phyloP scores from a whole-genome alignment of 495 filamentous ascomycete genomes.

The Neurospora terricola region DNA sequence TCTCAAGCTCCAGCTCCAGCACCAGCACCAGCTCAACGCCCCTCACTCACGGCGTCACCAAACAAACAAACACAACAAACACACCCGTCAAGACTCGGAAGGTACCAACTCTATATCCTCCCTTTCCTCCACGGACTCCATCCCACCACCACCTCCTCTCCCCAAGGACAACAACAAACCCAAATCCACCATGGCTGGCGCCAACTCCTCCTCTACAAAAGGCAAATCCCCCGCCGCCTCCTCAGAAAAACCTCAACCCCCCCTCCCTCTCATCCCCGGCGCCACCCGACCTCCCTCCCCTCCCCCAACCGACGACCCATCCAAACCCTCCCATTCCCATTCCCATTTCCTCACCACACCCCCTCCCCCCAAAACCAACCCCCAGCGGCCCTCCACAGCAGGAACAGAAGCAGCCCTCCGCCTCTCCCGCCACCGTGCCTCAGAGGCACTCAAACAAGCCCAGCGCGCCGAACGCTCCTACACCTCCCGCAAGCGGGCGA shows the following conservation, averaged over 20 bases:
- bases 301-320: not conserved
- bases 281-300: not conserved
- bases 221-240: not conserved
- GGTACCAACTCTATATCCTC: not conserved
- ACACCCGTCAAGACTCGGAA: not conserved
- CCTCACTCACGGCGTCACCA: not conserved
- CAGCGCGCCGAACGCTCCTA: conserved; percentile 21
- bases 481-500: conserved; percentile 17
- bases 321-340: not conserved
- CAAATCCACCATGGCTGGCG: not conserved
- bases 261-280: not conserved
- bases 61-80: not conserved
- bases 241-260: not conserved
- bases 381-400: conserved; percentile 18
- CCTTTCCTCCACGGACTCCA: not conserved
- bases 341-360: not conserved
- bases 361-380: not conserved
- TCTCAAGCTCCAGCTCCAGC: not conserved
- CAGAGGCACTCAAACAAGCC: conserved; percentile 14
- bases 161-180: not conserved
- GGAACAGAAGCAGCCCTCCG: conserved; percentile 22
- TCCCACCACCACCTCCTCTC: not conserved
- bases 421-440: conserved; percentile 14
- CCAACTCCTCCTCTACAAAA: not conserved
- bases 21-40: not conserved